These are phyloP conservation scores for Venturia carpophila DNA, from an alignment of 2,329 filamentous ascomycete genomes.

Conservation along the genomic window DNA sequence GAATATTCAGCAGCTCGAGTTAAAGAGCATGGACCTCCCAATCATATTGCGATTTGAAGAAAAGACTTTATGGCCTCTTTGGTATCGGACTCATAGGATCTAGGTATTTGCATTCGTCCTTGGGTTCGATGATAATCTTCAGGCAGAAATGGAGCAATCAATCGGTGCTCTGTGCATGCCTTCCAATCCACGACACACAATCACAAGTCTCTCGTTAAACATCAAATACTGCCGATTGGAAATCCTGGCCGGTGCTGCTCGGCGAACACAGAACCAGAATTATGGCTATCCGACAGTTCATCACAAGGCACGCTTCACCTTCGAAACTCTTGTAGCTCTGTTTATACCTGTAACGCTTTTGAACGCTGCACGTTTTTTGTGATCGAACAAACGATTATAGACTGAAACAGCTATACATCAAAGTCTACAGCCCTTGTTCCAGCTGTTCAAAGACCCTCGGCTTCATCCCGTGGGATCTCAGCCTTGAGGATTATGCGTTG, in stretches of 20 bases:
- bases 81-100: background rate
- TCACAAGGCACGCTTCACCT: background rate
- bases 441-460: background rate
- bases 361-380: background rate
- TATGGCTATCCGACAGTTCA: background rate
- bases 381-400: background rate
- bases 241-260: too few species aligned
- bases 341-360: background rate
- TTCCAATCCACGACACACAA: background rate
- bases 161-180: background rate
- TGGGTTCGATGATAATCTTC: background rate
- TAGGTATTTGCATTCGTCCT: background rate
- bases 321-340: background rate
- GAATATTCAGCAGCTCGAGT: background rate
- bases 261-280: background rate
- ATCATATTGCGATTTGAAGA: too few species aligned
- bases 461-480: background rate
- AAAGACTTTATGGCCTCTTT: too few species aligned
- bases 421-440: background rate
- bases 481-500: too few species aligned
- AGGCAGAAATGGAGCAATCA: background rate
- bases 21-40: too few species aligned
- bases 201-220: background rate
- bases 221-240: too few species aligned
- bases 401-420: background rate